Base-by-base conservation (phyloP, 2,329 filamentous ascomycete genomes). In the Elsinoe arachidis region DNA sequence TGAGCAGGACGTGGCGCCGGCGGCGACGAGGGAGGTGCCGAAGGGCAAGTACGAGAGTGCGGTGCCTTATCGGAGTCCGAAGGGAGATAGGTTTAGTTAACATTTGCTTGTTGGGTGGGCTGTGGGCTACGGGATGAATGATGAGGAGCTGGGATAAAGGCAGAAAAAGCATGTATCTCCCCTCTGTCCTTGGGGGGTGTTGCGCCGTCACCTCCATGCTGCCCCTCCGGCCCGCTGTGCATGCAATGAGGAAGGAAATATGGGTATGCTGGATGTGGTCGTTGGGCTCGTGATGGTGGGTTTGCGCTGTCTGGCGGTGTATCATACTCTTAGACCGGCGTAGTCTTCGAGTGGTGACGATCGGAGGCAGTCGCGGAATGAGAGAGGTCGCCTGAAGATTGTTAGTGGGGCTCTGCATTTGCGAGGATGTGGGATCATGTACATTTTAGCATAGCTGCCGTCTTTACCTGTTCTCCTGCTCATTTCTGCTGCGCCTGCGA, bases 31-130 rank as follows among this genome's bases (percentile, higher is more conserved):
- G 43, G 76, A 87, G 23, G 66, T 76, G 35, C 88, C 91, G 72
- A 95, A 90, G 78, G 87, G 89, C 70, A 96, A 95, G 74, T 97
- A 95, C 72, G 91, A 97, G 75, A 85, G 87, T 33, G 78, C 76
- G 55, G 78, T 82, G 64, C 87, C 90, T 57, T 97, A 86, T 72
- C 77, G 81, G 65, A 87, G 86, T 73, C 82, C 78, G 60, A 95
- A 90, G 70, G 93, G 93, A 2, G 91, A 97, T 74, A 80, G 93
- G 34, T 95, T 99, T 67, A 72, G 70, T 62, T 71, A 65, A 43
- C 54, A 30, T 53, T 15, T 15, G 35, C 34, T 53, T 30, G 26
- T 30, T 30, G 26, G 26, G 26, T 30, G 26, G 26, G 26, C 26
- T 26, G 6, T 26, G n/a, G 38, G 55, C 21, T 51, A 52, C 52